A percentile compares a stretch with the other conserved stretches of the same genome.
phyloP scores from a whole-genome alignment of 441 rosid genomes.

The Jatropha podagrica region DNA sequence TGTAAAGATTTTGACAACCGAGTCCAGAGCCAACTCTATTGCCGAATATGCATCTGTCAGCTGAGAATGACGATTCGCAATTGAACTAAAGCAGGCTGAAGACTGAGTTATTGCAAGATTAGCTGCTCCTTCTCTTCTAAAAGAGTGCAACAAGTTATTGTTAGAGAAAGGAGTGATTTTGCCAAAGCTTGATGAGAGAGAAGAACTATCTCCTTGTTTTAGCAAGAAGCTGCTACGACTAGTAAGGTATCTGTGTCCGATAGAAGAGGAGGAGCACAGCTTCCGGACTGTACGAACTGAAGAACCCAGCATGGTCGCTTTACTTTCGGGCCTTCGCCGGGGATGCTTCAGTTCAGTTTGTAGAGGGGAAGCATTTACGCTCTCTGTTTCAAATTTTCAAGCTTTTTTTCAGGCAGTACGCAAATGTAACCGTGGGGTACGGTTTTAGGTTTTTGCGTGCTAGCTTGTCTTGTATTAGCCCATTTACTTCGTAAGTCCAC shows the following conservation, averaged over 20 bases:
- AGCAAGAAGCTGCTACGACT: not conserved
- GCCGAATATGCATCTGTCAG: slow-evolving; percentile 38
- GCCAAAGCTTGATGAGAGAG: not conserved
- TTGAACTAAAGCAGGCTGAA: not conserved
- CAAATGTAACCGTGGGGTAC: too few relatives aligned
- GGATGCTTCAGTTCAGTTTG: not conserved
- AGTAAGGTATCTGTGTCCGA: not conserved
- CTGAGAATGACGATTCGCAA: not conserved
- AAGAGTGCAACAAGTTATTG: not conserved
- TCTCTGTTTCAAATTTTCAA: not conserved
- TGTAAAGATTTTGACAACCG: slow-evolving; percentile 76
- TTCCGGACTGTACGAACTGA: slow-evolving; percentile 36
- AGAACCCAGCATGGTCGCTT: slow-evolving; percentile 29
- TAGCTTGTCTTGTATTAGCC: too few relatives aligned
- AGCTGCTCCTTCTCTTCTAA: not conserved
- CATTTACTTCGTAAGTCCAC: too few relatives aligned
- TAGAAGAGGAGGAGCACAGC: slow-evolving; percentile 22
- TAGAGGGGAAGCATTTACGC: too few relatives aligned
- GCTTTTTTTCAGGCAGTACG: too few relatives aligned
- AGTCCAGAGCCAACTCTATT: slow-evolving; percentile 65
- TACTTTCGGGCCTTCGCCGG: too few relatives aligned
- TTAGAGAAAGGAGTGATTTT: not conserved
- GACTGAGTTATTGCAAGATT: not conserved
- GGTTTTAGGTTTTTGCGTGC: not conserved
- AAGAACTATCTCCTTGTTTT: not conserved